Percentiles rank a stretch among this genome's conserved stretches.
phyloP scores from a whole-genome alignment of 192 early-diverging fungal species.

The Rhizoclosmatium sp. region DNA sequence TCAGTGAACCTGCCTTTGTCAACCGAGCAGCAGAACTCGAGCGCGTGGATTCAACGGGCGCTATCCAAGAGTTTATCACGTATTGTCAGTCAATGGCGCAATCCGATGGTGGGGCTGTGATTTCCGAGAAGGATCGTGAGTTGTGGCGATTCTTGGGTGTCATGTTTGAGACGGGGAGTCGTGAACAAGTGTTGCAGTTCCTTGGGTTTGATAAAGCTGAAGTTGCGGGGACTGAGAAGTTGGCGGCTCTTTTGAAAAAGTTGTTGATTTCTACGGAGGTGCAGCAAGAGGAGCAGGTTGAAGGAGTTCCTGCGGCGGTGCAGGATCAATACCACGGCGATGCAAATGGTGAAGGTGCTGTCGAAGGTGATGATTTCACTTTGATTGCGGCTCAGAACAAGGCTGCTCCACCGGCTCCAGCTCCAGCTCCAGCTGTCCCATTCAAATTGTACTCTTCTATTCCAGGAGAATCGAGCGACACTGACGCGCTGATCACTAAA shows the following conservation, averaged over 20 bases:
- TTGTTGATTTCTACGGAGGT: conserved; percentile 41
- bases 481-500: conserved; percentile 83
- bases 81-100: conserved; percentile 51
- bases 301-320: conserved; percentile 29
- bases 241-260: conserved; percentile 59
- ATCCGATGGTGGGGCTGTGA: conserved; percentile 24
- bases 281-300: conserved; percentile 19
- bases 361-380: conserved; percentile 54
- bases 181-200: conserved; percentile 83
- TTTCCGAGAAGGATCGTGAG: conserved; percentile 53
- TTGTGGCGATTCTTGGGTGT: conserved; percentile 85
- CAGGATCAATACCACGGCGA: conserved; percentile 40
- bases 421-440: conserved; percentile 30
- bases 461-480: conserved; percentile 66
- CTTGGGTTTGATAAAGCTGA: conserved; percentile 86
- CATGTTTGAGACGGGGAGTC: conserved; percentile 79
- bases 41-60: conserved; percentile 42
- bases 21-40: conserved; percentile 78
- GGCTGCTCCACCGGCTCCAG: background rate
- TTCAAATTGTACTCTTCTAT: conserved; percentile 51
- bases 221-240: conserved; percentile 53
- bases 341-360: conserved; percentile 35
- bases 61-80: conserved; percentile 38
- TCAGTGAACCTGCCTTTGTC: conserved; percentile 77
- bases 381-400: conserved; percentile 56